Percentiles rank a stretch among this genome's conserved stretches.
Conservation (phyloP, 2,329 filamentous ascomycete genomes). For the Helotiales sp. region DNA sequence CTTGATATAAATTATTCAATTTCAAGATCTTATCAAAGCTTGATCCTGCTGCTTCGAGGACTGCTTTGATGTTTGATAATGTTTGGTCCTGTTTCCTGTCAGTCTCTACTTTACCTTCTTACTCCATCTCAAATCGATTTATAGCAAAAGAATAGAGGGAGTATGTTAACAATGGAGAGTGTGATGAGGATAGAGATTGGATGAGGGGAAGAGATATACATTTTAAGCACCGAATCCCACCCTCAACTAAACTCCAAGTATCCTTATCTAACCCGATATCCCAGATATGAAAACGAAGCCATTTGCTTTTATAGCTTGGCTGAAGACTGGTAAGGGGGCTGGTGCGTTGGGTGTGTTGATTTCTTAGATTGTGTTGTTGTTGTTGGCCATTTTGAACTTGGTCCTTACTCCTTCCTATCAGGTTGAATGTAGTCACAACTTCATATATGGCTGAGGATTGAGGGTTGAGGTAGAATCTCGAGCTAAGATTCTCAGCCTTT, state of each 20-base stretch:
- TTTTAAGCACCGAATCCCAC: not conserved
- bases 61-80: not conserved
- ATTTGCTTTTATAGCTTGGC: not conserved
- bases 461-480: too few relatives aligned
- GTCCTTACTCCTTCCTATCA: not conserved
- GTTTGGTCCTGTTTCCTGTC: not conserved
- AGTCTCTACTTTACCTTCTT: not conserved
- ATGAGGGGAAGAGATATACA: not conserved
- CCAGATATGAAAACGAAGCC: not conserved
- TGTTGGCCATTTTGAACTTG: not conserved
- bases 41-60: not conserved
- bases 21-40: not conserved
- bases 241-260: not conserved
- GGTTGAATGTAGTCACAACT: not conserved
- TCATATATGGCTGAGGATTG: not conserved
- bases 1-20: conserved; percentile 1
- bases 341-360: not conserved
- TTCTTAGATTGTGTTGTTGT: not conserved
- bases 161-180: too few relatives aligned
- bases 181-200: too few relatives aligned
- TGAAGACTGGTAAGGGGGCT: not conserved
- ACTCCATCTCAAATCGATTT: too few relatives aligned
- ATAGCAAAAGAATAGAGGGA: too few relatives aligned
- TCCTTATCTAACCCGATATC: not conserved
- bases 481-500: too few relatives aligned